phyloP scores from a whole-genome alignment of 495 filamentous ascomycete genomes.

The Talaromyces thailandensis region DNA sequence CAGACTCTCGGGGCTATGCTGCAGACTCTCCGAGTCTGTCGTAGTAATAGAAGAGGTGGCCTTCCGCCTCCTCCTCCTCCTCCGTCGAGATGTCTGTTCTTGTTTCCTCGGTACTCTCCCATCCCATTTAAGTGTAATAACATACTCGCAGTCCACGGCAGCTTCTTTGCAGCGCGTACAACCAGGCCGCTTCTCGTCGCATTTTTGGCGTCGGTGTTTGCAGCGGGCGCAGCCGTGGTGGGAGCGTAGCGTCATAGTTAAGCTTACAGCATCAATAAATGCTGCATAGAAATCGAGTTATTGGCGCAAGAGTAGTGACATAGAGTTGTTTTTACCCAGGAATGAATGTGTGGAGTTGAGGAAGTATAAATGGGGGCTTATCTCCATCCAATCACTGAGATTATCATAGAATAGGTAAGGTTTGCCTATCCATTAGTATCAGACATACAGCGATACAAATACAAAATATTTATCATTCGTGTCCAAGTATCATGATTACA shows the following conservation, averaged over 20 bases:
- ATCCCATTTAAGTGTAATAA: conserved; percentile 11
- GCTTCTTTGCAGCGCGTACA: conserved; percentile 10
- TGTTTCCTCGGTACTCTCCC: conserved; percentile 9
- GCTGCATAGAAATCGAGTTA: too few relatives aligned
- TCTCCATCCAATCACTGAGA: not conserved
- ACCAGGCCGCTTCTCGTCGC: conserved; percentile 10
- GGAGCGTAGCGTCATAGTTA: conserved; percentile 3
- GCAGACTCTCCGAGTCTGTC: not conserved
- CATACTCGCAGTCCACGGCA: conserved; percentile 9
- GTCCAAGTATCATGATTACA: not conserved
- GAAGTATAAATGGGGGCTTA: not conserved
- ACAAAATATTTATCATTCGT: not conserved
- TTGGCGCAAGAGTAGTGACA: too few relatives aligned
- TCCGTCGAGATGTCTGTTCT: not conserved
- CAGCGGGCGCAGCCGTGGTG: conserved; percentile 11
- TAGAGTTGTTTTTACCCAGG: too few relatives aligned
- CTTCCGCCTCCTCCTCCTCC: not conserved
- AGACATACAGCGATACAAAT: too few relatives aligned
- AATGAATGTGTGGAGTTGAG: too few relatives aligned
- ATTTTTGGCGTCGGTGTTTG: conserved; percentile 13
- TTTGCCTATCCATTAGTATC: too few relatives aligned
- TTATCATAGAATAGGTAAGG: too few relatives aligned
- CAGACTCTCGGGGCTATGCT: not conserved
- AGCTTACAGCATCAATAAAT: too few relatives aligned
- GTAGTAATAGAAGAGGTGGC: not conserved